phyloP scores from a whole-genome alignment of 208 protist species.

The Leishmania braziliensis region DNA sequence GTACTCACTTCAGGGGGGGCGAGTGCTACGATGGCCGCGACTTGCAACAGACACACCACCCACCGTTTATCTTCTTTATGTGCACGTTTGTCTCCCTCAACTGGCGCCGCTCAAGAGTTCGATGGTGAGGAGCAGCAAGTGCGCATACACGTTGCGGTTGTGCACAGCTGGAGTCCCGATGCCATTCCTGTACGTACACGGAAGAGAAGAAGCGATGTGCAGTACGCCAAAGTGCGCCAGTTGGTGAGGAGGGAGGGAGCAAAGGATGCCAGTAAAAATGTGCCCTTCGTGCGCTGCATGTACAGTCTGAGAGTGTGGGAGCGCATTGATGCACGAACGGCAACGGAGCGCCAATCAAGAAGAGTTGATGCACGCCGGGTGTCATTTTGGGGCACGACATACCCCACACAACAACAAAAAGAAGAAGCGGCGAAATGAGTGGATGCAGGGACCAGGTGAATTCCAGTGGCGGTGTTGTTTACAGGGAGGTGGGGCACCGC shows the following conservation, averaged over 20 bases:
- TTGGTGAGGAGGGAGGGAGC: not conserved
- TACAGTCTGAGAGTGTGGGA: not conserved
- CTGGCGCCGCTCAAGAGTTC: not conserved
- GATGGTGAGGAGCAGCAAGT: not conserved
- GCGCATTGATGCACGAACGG: not conserved
- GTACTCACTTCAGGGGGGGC: too few species aligned
- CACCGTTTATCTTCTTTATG: not conserved
- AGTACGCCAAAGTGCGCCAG: not conserved
- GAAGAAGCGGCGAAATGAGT: too few species aligned
- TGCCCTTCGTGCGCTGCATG: not conserved
- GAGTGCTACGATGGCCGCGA: not conserved
- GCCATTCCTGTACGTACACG: not conserved
- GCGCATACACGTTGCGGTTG: not conserved
- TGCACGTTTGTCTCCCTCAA: too few species aligned
- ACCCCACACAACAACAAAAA: not conserved
- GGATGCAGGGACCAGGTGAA: not conserved
- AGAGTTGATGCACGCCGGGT: not conserved
- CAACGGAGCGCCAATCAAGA: not conserved
- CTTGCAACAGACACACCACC: not conserved
- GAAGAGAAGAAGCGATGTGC: not conserved
- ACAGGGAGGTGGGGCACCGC: not conserved
- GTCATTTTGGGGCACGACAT: not conserved
- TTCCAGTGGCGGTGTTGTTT: not conserved
- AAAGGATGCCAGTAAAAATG: not conserved
- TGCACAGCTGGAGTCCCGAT: not conserved